Percentiles rank a stretch among this genome's conserved stretches.
Evolutionary conservation across 108 stramenopile species (phyloP).

Genomic region (Aurantiochytrium sp.): DNA sequence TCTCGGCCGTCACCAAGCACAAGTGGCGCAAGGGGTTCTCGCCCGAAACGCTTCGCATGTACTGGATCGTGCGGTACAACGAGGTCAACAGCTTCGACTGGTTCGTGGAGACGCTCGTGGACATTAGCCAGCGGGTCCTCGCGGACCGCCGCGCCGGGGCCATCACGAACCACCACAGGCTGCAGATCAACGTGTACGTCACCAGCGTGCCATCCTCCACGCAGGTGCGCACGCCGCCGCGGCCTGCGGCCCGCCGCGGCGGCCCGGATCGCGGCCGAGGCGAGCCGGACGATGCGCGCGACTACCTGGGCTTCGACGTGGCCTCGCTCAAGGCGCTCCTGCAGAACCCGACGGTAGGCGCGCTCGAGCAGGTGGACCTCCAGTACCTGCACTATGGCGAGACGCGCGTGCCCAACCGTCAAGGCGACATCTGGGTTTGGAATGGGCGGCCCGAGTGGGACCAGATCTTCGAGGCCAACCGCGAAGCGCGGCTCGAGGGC

Average conservation of each 20-base stretch:
- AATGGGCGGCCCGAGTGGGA: conserved; percentile 52
- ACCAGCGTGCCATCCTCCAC: not conserved
- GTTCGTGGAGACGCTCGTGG: conserved; percentile 32
- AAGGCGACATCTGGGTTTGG: conserved; percentile 51
- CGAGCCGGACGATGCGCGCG: too few species aligned
- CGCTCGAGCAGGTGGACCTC: not conserved
- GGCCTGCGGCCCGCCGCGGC: too few species aligned
- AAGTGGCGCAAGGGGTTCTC: conserved; percentile 47
- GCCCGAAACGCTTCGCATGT: conserved; percentile 50
- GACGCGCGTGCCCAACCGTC: conserved; percentile 28
- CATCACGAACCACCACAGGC: not conserved
- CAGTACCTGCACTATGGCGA: not conserved
- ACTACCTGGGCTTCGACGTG: conserved; percentile 33
- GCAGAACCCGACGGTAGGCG: conserved; percentile 34
- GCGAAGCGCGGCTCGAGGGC: not conserved
- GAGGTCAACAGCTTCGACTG: conserved; percentile 48
- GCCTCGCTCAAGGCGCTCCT: conserved; percentile 31
- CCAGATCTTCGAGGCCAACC: conserved; percentile 34
- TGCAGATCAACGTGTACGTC: conserved; percentile 43
- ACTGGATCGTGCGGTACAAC: conserved; percentile 46
- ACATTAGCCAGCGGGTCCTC: not conserved
- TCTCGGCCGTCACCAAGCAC: conserved; percentile 41
- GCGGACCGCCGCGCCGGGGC: not conserved
- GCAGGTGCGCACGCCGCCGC: not conserved
- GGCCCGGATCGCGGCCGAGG: too few species aligned